Evolutionary conservation across 2,329 filamentous ascomycete genomes (phyloP).

Genomic region (Penicillium capsulatum): DNA sequence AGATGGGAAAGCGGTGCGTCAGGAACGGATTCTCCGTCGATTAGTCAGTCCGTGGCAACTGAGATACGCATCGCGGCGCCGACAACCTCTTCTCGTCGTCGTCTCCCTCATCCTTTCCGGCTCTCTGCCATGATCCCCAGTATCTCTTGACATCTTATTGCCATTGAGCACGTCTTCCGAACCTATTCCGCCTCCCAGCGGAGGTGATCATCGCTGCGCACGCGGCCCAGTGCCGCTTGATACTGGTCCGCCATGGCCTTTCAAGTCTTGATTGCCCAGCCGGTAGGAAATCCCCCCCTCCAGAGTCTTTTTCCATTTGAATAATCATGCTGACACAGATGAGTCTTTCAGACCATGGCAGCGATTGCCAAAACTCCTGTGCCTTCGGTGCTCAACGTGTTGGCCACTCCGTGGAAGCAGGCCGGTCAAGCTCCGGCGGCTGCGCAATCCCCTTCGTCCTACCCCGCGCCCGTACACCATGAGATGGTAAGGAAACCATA

Average conservation of each 20-base stretch:
- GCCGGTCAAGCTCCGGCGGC: constrained; percentile 21
- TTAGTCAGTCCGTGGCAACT: too few species aligned
- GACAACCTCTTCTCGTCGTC: too few species aligned
- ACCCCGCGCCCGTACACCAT: constrained; percentile 11
- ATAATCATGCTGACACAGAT: too few species aligned
- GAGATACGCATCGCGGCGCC: too few species aligned
- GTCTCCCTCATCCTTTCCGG: too few species aligned
- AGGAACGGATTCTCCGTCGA: too few species aligned
- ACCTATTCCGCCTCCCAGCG: constrained; percentile 3
- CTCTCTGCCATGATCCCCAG: too few species aligned
- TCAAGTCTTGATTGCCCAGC: constrained; percentile 46
- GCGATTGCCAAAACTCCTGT: constrained; percentile 43
- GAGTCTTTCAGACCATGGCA: constrained; percentile 42
- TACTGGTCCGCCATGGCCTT: constrained; percentile 48
- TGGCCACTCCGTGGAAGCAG: constrained; percentile 37
- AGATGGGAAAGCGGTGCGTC: too few species aligned
- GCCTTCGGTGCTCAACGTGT: constrained; percentile 41
- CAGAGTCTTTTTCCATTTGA: background rate
- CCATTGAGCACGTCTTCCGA: constrained; percentile 4
- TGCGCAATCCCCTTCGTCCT: constrained; percentile 11
- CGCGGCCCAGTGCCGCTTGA: constrained; percentile 39
- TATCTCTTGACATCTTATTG: background rate
- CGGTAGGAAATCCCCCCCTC: constrained; percentile 35
- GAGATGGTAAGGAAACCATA: constrained; percentile 18
- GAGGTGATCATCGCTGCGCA: constrained; percentile 16